These are phyloP conservation scores for Cardamine resedifolia DNA, from an alignment of 345 rosid genomes.

Conservation along the genomic window DNA sequence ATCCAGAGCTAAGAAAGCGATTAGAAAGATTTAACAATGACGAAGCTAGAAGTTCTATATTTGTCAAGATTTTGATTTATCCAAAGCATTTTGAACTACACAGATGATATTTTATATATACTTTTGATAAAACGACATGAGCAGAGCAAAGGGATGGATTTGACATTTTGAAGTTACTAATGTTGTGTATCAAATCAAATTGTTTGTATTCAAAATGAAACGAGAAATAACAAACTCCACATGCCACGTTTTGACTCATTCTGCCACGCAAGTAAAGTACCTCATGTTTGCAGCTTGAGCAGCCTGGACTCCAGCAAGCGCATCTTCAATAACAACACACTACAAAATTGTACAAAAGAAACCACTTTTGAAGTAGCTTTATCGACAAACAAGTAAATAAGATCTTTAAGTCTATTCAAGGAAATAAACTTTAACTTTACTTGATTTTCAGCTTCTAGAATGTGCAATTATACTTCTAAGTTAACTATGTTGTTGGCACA, in stretches of 20 bases:
- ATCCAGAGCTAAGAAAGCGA: slow-evolving; percentile 8
- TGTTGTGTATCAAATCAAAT: neutral
- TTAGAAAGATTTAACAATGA: neutral
- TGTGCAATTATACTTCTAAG: neutral
- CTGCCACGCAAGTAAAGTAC: slow-evolving; percentile 39
- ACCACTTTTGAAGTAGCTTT: slow-evolving; percentile 15
- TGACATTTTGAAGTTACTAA: neutral
- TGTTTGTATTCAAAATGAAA: neutral
- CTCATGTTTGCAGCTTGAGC: slow-evolving; percentile 96
- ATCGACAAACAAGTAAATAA: neutral
- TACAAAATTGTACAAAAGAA: slow-evolving; percentile 34
- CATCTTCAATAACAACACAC: slow-evolving; percentile 96
- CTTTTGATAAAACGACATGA: neutral
- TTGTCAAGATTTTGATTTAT: neutral
- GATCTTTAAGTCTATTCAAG: neutral
- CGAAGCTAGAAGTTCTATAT: neutral
- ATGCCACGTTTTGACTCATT: neutral
- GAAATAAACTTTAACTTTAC: neutral
- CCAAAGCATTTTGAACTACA: neutral
- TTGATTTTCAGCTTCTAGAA: slow-evolving; percentile 1
- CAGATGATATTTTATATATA: neutral
- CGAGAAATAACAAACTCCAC: neutral
- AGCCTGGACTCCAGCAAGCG: slow-evolving; percentile 94
- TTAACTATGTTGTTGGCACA: too few relatives aligned
- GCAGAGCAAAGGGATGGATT: neutral